Percentiles rank a stretch among this genome's conserved stretches.
Evolutionary conservation across 805 yeast genomes (phyloP).

Genomic region (Metschnikowia vanudenii): DNA sequence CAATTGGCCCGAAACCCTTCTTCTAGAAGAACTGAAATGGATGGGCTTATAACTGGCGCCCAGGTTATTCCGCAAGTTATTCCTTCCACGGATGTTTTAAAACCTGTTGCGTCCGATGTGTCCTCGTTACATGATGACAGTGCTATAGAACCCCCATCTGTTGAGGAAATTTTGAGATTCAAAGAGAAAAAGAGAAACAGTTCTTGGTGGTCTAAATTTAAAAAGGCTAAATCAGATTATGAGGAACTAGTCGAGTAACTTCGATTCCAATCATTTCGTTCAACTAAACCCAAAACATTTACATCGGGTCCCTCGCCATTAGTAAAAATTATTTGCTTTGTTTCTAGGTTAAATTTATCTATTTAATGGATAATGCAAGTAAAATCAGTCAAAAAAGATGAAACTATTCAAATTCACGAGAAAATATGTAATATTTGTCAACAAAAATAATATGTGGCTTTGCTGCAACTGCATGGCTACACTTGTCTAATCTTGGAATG

Average conservation of each 20-base stretch:
- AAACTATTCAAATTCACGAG: too few species aligned
- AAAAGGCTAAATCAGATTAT: constrained; percentile 4
- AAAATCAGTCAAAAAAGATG: too few species aligned
- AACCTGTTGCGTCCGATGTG: constrained; percentile 18
- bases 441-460: too few species aligned
- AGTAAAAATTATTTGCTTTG: too few species aligned
- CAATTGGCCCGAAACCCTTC: constrained; percentile 43
- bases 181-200: constrained; percentile 4
- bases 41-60: constrained; percentile 31
- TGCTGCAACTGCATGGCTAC: not conserved
- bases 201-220: constrained; percentile 13
- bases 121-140: constrained; percentile 15
- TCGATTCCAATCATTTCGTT: not conserved
- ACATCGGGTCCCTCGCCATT: too few species aligned
- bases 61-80: constrained; percentile 19
- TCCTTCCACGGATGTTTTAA: constrained; percentile 11
- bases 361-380: too few species aligned
- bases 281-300: not conserved
- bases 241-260: constrained; percentile 8
- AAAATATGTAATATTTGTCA: too few species aligned
- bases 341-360: too few species aligned
- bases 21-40: constrained; percentile 30
- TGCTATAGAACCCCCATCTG: constrained; percentile 20
- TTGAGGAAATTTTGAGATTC: constrained; percentile 16
- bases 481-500: not conserved